phyloP scores from a whole-genome alignment of 306 rosid species.

The Biancaea sappan region DNA sequence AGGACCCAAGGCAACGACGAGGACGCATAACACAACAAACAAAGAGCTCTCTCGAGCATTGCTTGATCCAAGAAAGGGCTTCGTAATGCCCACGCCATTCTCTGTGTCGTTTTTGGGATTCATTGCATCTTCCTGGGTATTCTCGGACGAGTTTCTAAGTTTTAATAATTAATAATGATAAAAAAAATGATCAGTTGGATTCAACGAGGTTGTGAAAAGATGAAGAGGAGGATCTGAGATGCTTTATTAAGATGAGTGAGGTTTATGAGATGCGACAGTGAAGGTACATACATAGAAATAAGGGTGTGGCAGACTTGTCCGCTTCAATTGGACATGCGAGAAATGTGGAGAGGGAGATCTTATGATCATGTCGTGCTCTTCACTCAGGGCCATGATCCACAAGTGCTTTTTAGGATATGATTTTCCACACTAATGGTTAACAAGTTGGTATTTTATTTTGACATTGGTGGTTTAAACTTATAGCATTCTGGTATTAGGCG shows the following conservation, averaged over 20 bases:
- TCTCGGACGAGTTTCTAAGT: neutral
- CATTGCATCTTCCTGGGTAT: constrained; percentile 36
- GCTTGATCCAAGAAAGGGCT: constrained; percentile 50
- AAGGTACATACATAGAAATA: neutral
- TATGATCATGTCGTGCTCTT: neutral
- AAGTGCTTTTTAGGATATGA: neutral
- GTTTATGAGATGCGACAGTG: neutral
- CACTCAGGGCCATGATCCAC: neutral
- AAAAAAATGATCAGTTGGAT: neutral
- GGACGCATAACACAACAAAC: constrained; percentile 63
- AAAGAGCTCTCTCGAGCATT: constrained; percentile 45
- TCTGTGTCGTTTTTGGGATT: constrained; percentile 54
- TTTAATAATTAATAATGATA: neutral
- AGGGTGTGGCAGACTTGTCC: constrained; percentile 22
- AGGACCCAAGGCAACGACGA: constrained; percentile 76
- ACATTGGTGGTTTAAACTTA: no score
- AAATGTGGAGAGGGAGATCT: constrained; percentile 28
- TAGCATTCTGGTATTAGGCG: no score
- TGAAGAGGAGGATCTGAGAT: constrained; percentile 7
- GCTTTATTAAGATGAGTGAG: neutral
- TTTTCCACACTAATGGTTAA: no score
- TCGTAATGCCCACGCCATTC: constrained; percentile 47
- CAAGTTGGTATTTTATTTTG: no score
- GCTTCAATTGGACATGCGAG: constrained; percentile 32
- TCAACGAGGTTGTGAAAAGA: neutral